Evolutionary conservation across 192 early-diverging fungal genomes (phyloP), one percentile per base, ranked within the genome.

Genomic region (Kappamyces sp.): DNA sequence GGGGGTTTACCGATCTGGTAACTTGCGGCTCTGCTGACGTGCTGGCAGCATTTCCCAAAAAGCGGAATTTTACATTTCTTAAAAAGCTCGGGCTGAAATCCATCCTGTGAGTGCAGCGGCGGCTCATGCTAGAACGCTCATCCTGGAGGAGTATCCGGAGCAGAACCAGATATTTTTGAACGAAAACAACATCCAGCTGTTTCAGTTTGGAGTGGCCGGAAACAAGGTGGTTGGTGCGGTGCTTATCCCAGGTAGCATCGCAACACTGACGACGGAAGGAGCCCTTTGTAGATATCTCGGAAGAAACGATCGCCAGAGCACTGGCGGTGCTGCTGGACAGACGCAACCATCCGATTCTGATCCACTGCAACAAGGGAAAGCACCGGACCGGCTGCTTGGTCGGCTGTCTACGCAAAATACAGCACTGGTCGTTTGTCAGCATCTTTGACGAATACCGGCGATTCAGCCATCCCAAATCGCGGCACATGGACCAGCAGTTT

Each of bases 351-450:
- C 77, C 74, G 2, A 33, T 98, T 36, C 63, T 99, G 49, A 92
- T 99, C 23, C 96, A 99, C 65, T 99, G 96, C 70, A 99, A 99
- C 69, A 99, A 99, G 73, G 96, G 96, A 50, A 98, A 98, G 77
- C 96, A 98, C 65, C 86, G 96, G 5, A 98, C 96, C 5, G 96
- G 96, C 0, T 98, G 96, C 62, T 70, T 98, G 12, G 87, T 98
- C n/a, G 96, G 93, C 31, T 97, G 94, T 51, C 74, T 96, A 51
- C 83, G 96, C 44, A 95, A 94, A 58, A 65, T 97, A 12, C 93
- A 93, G 61, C 86, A 93, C 55, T 98, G 96, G 96, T 84, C 86
- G 0, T 86, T 86, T 61, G 95, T 92, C 0, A 91, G 91, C 32
- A 95, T 97, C 33, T 98, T 98, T 82, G 92, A 95, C 64, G 96